Percentiles rank a stretch among this genome's conserved stretches.
phyloP scores from a whole-genome alignment of 2,329 filamentous ascomycete genomes.

The Penicillium sp. region DNA sequence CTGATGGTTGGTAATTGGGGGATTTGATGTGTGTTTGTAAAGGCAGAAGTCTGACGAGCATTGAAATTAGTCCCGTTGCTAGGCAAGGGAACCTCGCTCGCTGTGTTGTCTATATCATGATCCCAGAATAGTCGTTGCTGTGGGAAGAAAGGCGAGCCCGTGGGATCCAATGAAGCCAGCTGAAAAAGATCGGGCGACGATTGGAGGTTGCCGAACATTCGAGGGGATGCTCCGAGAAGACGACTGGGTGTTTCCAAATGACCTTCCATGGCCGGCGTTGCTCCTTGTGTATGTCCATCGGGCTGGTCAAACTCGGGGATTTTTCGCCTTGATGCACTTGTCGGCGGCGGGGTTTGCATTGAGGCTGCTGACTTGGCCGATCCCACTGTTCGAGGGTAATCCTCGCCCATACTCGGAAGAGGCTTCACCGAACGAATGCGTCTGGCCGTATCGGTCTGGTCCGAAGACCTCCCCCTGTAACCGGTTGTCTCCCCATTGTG shows the following conservation, averaged over 20 bases:
- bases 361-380: constrained; percentile 46
- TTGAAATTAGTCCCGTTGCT: constrained; percentile 18
- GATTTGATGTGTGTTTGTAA: constrained; percentile 27
- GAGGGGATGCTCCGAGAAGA: constrained; percentile 46
- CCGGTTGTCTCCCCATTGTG: constrained; percentile 12
- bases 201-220: constrained; percentile 54
- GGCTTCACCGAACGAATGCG: constrained; percentile 33
- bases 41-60: constrained; percentile 26
- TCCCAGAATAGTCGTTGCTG: constrained; percentile 56
- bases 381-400: constrained; percentile 35
- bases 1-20: constrained; percentile 41
- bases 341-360: constrained; percentile 64
- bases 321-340: constrained; percentile 55
- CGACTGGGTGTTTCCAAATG: constrained; percentile 49
- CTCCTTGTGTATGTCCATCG: constrained; percentile 23
- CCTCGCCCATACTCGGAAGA: constrained; percentile 28
- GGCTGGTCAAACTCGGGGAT: constrained; percentile 35
- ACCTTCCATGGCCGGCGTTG: constrained; percentile 23
- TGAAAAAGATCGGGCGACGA: constrained; percentile 60
- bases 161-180: constrained; percentile 52
- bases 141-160: constrained; percentile 58
- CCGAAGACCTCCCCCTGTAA: constrained; percentile 24
- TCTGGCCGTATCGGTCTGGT: constrained; percentile 37
- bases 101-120: constrained; percentile 34
- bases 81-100: constrained; percentile 18